Evolutionary conservation across 495 filamentous ascomycete genomes (phyloP), one percentile per base, ranked within the genome.

Genomic region (Talaromyces ruber): DNA sequence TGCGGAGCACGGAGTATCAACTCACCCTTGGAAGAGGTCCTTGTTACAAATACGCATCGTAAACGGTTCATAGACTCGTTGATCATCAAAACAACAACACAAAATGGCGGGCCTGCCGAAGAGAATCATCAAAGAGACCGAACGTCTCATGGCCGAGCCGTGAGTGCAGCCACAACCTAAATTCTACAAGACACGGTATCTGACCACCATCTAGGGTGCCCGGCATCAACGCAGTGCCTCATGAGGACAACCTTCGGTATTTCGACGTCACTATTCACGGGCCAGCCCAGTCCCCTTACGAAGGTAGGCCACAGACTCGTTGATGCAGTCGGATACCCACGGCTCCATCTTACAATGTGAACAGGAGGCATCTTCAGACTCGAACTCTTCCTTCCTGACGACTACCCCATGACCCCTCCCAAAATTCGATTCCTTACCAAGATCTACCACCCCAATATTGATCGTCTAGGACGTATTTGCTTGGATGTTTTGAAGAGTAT

Each of bases 361-460:
- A 57, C 43, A 96, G 94, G 91, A 66, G 94, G 94, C 56, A 84
- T 96, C 66, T 99, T 99, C 82, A 92, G 93, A 71, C 91, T 97
- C 62, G 94, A 99, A 75, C 84, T 99, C 7, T 99, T 99, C 77
- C 82, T 99, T n/a, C 95, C 94, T 34, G 94, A 99, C 69, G 94
- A 99, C 76, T 99, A 99, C 70, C 94, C 94, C 9, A 99, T 99
- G 94, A 95, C 91, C 34, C 94, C 94, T 28, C 94, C 94, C 12
- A 97, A 97, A 79, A 97, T 99, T 65, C 89, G 94, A 43, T 99
- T 99, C 76, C 77, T 99, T 21, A 99, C 94, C 65, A 97, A 96
- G 76, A 99, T 99, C 73, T 99, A 97, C 73, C 94, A 99, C 69
- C 94, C 94, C 11, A 99, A 99, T 72, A 97, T 99, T 64, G 94